phyloP scores from a whole-genome alignment of 2,329 filamentous ascomycete genomes.

The Rachicladosporium sp. region DNA sequence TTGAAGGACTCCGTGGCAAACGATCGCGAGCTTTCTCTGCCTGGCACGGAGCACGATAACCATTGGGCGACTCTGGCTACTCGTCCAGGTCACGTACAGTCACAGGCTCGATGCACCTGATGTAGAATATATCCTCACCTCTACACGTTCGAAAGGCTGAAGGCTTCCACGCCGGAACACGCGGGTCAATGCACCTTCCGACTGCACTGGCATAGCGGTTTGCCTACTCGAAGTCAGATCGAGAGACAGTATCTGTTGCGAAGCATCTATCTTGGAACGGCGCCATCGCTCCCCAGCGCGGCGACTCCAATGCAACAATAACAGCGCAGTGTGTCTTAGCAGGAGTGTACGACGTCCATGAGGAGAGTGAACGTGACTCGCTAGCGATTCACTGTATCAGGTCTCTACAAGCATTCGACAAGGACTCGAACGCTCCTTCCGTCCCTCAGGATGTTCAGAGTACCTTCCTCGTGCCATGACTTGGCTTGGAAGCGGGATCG shows the following conservation, averaged over 20 bases:
- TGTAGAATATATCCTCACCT: neutral
- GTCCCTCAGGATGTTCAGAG: no score
- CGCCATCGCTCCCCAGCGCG: neutral
- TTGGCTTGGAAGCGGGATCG: no score
- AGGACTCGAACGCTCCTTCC: neutral
- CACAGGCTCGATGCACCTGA: neutral
- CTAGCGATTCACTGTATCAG: neutral
- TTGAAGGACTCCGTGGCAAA: slow-evolving; percentile 1
- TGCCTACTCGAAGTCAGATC: neutral
- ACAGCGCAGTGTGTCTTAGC: neutral
- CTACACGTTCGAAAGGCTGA: neutral
- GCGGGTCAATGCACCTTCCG: neutral
- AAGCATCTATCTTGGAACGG: neutral
- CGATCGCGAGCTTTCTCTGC: neutral
- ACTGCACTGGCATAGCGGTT: no score
- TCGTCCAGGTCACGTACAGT: neutral
- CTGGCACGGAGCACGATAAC: neutral
- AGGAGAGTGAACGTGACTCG: neutral
- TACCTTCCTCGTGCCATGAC: no score
- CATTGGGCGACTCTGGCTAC: neutral
- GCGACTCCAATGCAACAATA: neutral
- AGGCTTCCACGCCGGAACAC: neutral
- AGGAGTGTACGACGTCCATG: neutral
- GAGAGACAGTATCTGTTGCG: neutral
- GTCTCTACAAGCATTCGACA: neutral